phyloP scores from a whole-genome alignment of 768 basidiomycete genomes.

The Tricholomella constricta region DNA sequence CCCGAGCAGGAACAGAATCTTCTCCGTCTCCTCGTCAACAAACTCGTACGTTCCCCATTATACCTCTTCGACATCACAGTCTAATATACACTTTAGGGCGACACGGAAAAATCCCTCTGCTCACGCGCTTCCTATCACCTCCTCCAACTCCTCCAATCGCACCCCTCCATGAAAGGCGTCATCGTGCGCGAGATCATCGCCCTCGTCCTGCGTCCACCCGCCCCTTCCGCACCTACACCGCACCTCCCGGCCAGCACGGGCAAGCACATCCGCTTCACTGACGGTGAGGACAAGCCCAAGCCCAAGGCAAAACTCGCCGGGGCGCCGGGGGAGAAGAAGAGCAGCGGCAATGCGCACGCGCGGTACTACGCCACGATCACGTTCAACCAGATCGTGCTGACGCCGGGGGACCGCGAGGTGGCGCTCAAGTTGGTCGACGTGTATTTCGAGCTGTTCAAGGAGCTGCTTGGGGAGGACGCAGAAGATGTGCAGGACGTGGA shows the following conservation, averaged over 20 bases:
- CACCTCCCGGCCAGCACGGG: constrained; percentile 33
- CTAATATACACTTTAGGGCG: constrained; percentile 57
- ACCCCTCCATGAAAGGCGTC: constrained; percentile 91
- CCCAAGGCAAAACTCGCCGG: constrained; percentile 30
- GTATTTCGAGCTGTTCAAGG: constrained; percentile 94
- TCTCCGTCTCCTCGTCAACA: constrained; percentile 89
- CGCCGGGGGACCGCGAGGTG: constrained; percentile 67
- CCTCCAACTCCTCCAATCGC: constrained; percentile 85
- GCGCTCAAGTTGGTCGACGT: constrained; percentile 81
- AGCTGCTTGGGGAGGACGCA: constrained; percentile 69
- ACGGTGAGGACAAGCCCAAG: constrained; percentile 33
- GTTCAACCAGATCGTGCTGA: constrained; percentile 88
- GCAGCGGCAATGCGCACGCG: constrained; percentile 64
- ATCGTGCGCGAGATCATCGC: constrained; percentile 85
- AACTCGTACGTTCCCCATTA: constrained; percentile 60
- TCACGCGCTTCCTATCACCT: constrained; percentile 90
- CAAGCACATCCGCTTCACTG: constrained; percentile 57
- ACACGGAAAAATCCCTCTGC: constrained; percentile 83
- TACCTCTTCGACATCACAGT: not conserved
- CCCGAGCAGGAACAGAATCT: constrained; percentile 99
- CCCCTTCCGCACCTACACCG: constrained; percentile 36
- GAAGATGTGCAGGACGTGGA: constrained; percentile 29
- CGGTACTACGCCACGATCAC: constrained; percentile 93
- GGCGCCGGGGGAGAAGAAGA: constrained; percentile 39
- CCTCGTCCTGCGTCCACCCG: constrained; percentile 68